phyloP scores from a whole-genome alignment of 768 basidiomycete species.

The Mycena olivaceomarginata region DNA sequence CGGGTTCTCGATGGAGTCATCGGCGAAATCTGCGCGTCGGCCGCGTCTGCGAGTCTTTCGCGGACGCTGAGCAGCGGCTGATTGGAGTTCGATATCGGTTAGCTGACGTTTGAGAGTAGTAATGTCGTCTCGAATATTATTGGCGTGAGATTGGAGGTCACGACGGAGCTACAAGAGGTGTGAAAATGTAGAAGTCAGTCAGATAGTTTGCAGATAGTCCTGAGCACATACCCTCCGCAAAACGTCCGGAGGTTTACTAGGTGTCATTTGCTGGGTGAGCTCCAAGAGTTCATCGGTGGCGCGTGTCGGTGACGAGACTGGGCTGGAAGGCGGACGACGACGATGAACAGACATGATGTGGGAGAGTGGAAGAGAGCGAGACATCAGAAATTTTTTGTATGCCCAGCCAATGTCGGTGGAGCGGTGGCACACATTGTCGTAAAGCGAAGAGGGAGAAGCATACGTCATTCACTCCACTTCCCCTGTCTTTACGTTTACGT shows the following conservation, averaged over 20 bases:
- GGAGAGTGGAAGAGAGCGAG: too few relatives aligned
- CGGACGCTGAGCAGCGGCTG: not conserved
- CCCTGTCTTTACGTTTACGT: too few relatives aligned
- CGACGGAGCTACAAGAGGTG: not conserved
- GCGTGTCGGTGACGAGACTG: not conserved
- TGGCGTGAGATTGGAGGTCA: constrained; percentile 11
- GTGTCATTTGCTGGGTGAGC: constrained; percentile 1
- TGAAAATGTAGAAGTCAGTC: not conserved
- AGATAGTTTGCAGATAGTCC: too few relatives aligned
- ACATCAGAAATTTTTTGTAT: too few relatives aligned
- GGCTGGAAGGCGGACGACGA: too few relatives aligned
- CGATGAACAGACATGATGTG: too few relatives aligned
- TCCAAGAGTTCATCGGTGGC: not conserved
- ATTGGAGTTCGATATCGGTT: not conserved
- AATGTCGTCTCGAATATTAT: not conserved
- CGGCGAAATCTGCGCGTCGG: not conserved
- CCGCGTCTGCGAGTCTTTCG: constrained; percentile 17
- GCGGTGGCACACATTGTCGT: too few relatives aligned
- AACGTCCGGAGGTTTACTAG: not conserved
- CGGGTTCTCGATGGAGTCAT: constrained; percentile 11
- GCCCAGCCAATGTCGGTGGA: too few relatives aligned
- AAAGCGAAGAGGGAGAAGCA: too few relatives aligned
- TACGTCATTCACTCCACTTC: too few relatives aligned
- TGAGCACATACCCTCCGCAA: not conserved
- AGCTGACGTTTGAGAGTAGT: not conserved